These are phyloP conservation scores for Buxus sempervirens DNA, from an alignment of 164 flowering plant species.

Conservation along the genomic window DNA sequence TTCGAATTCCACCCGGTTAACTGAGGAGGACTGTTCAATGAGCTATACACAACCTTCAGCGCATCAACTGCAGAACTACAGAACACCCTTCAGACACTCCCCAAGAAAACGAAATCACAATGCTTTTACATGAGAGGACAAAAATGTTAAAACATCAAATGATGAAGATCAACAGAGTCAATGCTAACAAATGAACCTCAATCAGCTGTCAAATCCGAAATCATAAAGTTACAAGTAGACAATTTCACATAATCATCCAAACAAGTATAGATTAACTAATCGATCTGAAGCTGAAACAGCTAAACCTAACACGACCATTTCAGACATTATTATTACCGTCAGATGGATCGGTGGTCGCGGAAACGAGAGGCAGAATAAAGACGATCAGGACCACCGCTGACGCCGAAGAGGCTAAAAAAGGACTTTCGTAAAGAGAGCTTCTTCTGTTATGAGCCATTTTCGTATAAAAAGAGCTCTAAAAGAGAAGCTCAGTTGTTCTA, in stretches of 20 bases:
- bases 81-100: background rate
- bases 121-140: background rate
- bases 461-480: background rate
- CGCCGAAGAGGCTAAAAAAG: background rate
- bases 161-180: background rate
- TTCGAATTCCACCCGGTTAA: conserved; percentile 70
- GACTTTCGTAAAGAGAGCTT: conserved; percentile 1
- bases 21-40: conserved; percentile 69
- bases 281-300: conserved; percentile 1
- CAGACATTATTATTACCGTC: conserved; percentile 33
- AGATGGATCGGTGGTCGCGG: conserved; percentile 41
- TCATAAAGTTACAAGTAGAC: background rate
- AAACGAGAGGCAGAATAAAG: conserved; percentile 22
- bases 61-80: conserved; percentile 50
- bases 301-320: background rate
- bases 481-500: conserved; percentile 9
- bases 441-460: conserved; percentile 22
- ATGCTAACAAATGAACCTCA: background rate
- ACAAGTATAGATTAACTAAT: background rate
- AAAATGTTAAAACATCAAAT: background rate
- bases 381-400: conserved; percentile 14
- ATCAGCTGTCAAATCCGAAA: background rate
- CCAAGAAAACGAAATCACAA: background rate
- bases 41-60: conserved; percentile 61
- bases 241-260: conserved; percentile 4